Evolutionary conservation across 2,329 filamentous ascomycete species (phyloP), one percentile per base, ranked within the genome.

Genomic region (Phialocephala subalpina): DNA sequence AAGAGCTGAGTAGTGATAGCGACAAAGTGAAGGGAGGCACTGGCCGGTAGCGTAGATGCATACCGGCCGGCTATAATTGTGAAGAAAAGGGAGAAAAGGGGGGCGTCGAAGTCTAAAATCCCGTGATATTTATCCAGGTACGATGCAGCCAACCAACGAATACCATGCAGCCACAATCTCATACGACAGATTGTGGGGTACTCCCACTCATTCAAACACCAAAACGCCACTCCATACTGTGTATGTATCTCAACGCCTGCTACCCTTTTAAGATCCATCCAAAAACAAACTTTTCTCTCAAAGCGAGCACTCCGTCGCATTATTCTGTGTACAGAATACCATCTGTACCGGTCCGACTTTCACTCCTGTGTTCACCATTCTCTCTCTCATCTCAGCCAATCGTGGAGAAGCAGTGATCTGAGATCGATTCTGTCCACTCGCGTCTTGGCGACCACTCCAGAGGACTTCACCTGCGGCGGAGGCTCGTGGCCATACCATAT

Each of bases 381-480:
- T 82, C 83, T 96, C 92, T 59, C 93, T 85, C 83, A 92, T 88
- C 81, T 94, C 91, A 56, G 87, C 87, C 74, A 97, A 78, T 58
- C 93, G 81, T 14, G 90, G 90, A 52, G 84, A 85, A 11, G 91
- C 92, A 42, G 89, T 86, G 65, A 92, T 80, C 80, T 92, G 90
- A 68, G 87, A 91, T 60, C 92, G 82, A 78, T 93, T 93, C 75
- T 86, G 79, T 1, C 92, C 91, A 18, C 82, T 77, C 2, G 81
- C 84, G 74, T 94, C 91, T 66, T 86, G 85, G 62, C 84, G 80
- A 60, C 92, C 92, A 47, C 88, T 92, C 93, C 93, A 97, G 56
- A 95, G 83, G 0, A 94, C 88, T 80, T 97, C 93, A 29, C 86
- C 92, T 0, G 90, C 91, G 0, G 92, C 92, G 60, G 85, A 86